These are phyloP conservation scores for Macrotyloma uniflorum DNA, from an alignment of 306 rosid genomes.

Conservation along the genomic window DNA sequence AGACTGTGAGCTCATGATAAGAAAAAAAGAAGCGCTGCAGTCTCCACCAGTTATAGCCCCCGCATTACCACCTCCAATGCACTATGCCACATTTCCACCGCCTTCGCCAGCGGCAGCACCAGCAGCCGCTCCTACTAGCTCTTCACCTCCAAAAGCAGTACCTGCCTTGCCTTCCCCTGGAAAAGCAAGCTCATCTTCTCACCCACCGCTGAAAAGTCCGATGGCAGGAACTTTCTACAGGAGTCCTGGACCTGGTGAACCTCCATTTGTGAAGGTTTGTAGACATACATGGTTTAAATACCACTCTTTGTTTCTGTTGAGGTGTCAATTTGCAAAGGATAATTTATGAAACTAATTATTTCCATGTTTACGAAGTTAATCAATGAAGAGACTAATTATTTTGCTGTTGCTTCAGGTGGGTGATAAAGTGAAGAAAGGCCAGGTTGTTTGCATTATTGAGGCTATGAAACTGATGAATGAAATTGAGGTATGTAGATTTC, in stretches of 20 bases:
- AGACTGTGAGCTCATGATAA: constrained; percentile 72
- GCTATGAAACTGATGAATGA: constrained; percentile 99
- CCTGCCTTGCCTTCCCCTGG: constrained; percentile 65
- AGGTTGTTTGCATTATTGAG: constrained; percentile 85
- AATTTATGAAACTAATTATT: constrained; percentile 3
- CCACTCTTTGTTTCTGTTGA: constrained; percentile 8
- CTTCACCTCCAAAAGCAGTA: constrained; percentile 48
- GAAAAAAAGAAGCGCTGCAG: constrained; percentile 84
- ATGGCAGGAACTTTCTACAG: constrained; percentile 96
- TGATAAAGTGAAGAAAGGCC: constrained; percentile 92
- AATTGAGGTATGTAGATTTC: constrained; percentile 64
- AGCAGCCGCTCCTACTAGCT: constrained; percentile 50
- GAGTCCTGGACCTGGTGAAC: constrained; percentile 82
- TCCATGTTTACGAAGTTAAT: not conserved
- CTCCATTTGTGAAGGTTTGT: constrained; percentile 81
- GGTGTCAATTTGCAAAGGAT: constrained; percentile 5
- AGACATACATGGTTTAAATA: not conserved
- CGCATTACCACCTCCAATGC: constrained; percentile 46
- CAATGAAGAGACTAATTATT: constrained; percentile 5
- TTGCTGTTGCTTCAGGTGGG: constrained; percentile 71
- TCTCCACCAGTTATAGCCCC: constrained; percentile 50
- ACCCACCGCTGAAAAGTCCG: constrained; percentile 78
- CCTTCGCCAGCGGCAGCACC: constrained; percentile 35
- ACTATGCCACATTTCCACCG: constrained; percentile 45
- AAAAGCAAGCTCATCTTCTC: constrained; percentile 59